Percentiles rank a stretch among this genome's conserved stretches.
Evolutionary conservation across 202 grass and related monocot genomes (phyloP).

Genomic region (Zizania palustris): DNA sequence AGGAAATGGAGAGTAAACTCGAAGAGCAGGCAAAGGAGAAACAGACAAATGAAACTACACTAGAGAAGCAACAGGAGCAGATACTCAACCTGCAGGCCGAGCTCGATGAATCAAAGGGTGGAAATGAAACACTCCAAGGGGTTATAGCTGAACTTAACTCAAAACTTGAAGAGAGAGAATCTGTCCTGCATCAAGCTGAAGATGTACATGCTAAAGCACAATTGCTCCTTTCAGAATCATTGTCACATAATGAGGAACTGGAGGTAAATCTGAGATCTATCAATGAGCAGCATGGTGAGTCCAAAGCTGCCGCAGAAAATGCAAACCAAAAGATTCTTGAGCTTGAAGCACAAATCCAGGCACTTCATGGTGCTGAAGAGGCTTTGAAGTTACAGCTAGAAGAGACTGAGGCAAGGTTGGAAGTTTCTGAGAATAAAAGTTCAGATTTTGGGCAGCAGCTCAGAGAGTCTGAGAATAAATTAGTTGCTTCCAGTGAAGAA

Average conservation of each 20-base stretch:
- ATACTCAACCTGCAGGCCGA: constrained; percentile 49
- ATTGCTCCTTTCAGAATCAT: constrained; percentile 63
- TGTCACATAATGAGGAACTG: constrained; percentile 67
- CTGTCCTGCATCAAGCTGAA: constrained; percentile 56
- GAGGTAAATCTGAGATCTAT: constrained; percentile 64
- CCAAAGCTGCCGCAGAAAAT: constrained; percentile 54
- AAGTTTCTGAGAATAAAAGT: constrained; percentile 55
- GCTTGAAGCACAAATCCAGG: constrained; percentile 63
- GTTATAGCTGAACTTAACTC: constrained; percentile 58
- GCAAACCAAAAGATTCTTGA: constrained; percentile 63
- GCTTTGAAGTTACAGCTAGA: constrained; percentile 57
- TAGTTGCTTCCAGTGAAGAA: constrained; percentile 48
- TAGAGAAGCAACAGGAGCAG: constrained; percentile 58
- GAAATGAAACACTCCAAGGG: constrained; percentile 65
- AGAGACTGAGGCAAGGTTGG: constrained; percentile 54
- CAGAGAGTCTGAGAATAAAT: constrained; percentile 48
- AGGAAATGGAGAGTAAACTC: constrained; percentile 52
- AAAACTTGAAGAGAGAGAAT: constrained; percentile 63
- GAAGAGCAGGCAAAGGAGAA: constrained; percentile 56
- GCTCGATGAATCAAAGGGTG: constrained; percentile 53
- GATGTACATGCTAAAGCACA: constrained; percentile 59
- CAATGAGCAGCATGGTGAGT: constrained; percentile 61
- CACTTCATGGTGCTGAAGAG: constrained; percentile 57
- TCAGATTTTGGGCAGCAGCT: constrained; percentile 59
- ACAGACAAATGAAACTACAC: constrained; percentile 47